Conservation (phyloP, 306 rosid genomes). For the Vicia sativa region DNA sequence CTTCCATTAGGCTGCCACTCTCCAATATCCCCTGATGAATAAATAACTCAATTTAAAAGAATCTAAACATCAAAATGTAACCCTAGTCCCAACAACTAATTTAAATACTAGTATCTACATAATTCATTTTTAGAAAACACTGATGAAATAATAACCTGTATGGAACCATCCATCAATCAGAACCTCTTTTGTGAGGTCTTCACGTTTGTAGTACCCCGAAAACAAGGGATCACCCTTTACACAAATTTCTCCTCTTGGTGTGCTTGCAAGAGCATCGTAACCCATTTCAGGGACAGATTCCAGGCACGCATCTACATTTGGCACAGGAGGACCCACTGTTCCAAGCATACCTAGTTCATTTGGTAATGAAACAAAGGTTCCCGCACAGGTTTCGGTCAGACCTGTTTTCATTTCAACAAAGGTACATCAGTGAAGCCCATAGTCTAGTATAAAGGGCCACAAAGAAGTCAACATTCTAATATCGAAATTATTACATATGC, state of each 20-base stretch:
- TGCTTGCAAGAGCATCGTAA: constrained; percentile 70
- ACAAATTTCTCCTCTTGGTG: constrained; percentile 91
- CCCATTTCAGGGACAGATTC: constrained; percentile 99
- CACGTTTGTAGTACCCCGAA: constrained; percentile 90
- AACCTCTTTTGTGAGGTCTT: constrained; percentile 93
- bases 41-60: constrained; percentile 30
- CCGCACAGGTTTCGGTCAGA: constrained; percentile 94
- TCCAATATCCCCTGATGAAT: constrained; percentile 85
- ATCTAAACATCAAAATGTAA: constrained; percentile 9
- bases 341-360: constrained; percentile 82
- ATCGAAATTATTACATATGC: not conserved
- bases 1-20: constrained; percentile 97
- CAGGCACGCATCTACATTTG: constrained; percentile 85
- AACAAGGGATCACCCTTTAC: constrained; percentile 77
- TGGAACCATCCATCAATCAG: constrained; percentile 90
- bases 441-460: constrained; percentile 3
- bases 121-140: constrained; percentile 32
- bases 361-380: constrained; percentile 91
- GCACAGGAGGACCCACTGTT: constrained; percentile 98
- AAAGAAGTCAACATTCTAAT: constrained; percentile 29
- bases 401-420: constrained; percentile 56
- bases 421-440: constrained; percentile 31
- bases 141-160: constrained; percentile 63
- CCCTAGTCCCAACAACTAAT: constrained; percentile 22
- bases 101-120: constrained; percentile 10